phyloP scores from a whole-genome alignment of 345 rosid species.

The Anastatica hierochuntica region DNA sequence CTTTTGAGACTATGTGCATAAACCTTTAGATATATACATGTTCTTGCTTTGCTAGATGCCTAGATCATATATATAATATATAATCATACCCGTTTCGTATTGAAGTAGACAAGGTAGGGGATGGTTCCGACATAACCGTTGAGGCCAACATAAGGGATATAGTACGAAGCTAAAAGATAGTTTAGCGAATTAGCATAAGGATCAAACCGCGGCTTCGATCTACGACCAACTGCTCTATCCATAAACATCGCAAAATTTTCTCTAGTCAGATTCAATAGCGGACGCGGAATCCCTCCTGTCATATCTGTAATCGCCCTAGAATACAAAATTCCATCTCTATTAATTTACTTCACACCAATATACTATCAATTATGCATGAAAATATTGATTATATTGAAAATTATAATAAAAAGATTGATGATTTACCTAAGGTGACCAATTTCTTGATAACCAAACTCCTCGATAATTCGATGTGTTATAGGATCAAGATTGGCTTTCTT shows the following conservation, averaged over 20 bases:
- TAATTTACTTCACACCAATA: too few species aligned
- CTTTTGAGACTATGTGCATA: too few species aligned
- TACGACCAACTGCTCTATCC: constrained; percentile 40
- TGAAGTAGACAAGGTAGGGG: constrained; percentile 35
- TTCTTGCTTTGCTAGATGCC: too few species aligned
- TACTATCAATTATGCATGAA: too few species aligned
- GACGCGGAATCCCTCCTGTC: constrained; percentile 52
- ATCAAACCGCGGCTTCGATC: constrained; percentile 47
- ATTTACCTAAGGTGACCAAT: constrained; percentile 58
- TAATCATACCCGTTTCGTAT: constrained; percentile 39
- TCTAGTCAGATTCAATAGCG: constrained; percentile 38
- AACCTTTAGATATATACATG: too few species aligned
- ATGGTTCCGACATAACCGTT: constrained; percentile 56
- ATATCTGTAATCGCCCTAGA: constrained; percentile 44
- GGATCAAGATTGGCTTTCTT: constrained; percentile 48
- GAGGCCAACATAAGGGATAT: constrained; percentile 63
- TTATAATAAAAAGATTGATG: not conserved
- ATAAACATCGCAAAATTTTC: constrained; percentile 35
- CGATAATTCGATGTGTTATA: constrained; percentile 27
- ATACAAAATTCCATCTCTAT: not conserved
- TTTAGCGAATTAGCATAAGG: constrained; percentile 45
- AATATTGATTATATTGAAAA: too few species aligned
- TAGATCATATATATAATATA: too few species aligned
- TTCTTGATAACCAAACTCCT: constrained; percentile 63
- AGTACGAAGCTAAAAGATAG: constrained; percentile 47